phyloP scores from a whole-genome alignment of 345 rosid species.

The Excoecaria agallocha region DNA sequence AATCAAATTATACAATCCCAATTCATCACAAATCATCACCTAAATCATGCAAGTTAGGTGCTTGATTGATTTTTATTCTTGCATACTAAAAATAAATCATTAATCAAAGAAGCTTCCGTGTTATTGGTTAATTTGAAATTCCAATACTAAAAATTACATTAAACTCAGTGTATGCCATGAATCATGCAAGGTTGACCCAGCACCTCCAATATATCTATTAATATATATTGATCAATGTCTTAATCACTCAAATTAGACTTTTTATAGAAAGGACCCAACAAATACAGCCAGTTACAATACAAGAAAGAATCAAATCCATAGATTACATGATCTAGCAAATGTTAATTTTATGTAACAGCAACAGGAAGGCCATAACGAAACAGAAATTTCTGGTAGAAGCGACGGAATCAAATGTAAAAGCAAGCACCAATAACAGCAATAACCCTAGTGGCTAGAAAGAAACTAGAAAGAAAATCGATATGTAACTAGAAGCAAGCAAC shows the following conservation, averaged over 20 bases:
- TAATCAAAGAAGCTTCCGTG: slow-evolving; percentile 34
- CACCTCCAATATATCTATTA: neutral
- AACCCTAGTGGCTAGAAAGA: too few relatives aligned
- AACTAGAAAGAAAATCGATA: too few relatives aligned
- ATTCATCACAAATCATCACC: too few relatives aligned
- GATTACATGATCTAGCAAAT: slow-evolving; percentile 43
- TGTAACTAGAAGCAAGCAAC: too few relatives aligned
- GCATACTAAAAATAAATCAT: neutral
- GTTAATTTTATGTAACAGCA: slow-evolving; percentile 30
- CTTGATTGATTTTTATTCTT: too few relatives aligned
- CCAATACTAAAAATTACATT: slow-evolving; percentile 31
- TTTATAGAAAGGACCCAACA: slow-evolving; percentile 32
- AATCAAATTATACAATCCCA: too few relatives aligned
- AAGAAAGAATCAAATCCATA: slow-evolving; percentile 43
- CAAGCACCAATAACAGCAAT: too few relatives aligned
- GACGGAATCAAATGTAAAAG: too few relatives aligned
- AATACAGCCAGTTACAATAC: slow-evolving; percentile 82
- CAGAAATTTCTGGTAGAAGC: too few relatives aligned
- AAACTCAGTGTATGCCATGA: slow-evolving; percentile 33
- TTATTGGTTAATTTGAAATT: slow-evolving; percentile 32
- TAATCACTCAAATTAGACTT: slow-evolving; percentile 55
- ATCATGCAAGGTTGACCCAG: slow-evolving; percentile 37
- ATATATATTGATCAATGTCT: slow-evolving; percentile 30
- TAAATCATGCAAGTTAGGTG: too few relatives aligned
- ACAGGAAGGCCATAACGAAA: too few relatives aligned